phyloP scores from a whole-genome alignment of 305 asterid genomes.

The Fraxinus floribunda region DNA sequence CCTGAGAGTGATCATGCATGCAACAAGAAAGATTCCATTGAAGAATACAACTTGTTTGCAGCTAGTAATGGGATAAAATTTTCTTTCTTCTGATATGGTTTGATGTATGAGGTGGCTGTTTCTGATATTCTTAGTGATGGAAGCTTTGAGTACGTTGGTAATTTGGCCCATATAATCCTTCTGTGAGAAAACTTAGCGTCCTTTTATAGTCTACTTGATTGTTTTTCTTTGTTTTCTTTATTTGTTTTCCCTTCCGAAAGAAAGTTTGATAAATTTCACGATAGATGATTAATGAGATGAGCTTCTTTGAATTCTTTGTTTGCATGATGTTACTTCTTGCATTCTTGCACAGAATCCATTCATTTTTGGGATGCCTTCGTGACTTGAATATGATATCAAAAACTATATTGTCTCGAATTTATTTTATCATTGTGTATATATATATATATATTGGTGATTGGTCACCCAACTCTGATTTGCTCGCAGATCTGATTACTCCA shows the following conservation, averaged over 20 bases:
- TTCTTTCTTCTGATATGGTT: constrained; percentile 63
- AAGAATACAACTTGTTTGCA: constrained; percentile 90
- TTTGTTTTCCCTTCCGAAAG: background rate
- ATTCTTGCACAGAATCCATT: background rate
- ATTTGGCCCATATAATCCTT: constrained; percentile 33
- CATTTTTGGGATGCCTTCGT: background rate
- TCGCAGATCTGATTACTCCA: background rate
- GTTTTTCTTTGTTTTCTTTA: constrained; percentile 23
- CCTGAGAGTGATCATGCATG: constrained; percentile 37
- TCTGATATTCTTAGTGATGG: constrained; percentile 32
- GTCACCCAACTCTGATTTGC: background rate
- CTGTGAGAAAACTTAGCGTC: constrained; percentile 27
- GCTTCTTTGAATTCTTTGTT: constrained; percentile 2
- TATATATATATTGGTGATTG: background rate
- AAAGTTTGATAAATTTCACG: background rate
- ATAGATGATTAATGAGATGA: background rate
- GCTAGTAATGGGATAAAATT: constrained; percentile 78
- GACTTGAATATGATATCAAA: background rate
- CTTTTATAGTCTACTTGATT: constrained; percentile 22
- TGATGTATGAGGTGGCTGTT: constrained; percentile 29
- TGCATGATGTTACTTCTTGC: background rate
- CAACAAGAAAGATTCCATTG: constrained; percentile 57
- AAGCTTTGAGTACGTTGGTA: constrained; percentile 38
- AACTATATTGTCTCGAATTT: background rate
- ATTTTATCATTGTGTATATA: background rate